Evolutionary conservation across 495 filamentous ascomycete species (phyloP).

Genomic region (Tetracladium marchalianum): DNA sequence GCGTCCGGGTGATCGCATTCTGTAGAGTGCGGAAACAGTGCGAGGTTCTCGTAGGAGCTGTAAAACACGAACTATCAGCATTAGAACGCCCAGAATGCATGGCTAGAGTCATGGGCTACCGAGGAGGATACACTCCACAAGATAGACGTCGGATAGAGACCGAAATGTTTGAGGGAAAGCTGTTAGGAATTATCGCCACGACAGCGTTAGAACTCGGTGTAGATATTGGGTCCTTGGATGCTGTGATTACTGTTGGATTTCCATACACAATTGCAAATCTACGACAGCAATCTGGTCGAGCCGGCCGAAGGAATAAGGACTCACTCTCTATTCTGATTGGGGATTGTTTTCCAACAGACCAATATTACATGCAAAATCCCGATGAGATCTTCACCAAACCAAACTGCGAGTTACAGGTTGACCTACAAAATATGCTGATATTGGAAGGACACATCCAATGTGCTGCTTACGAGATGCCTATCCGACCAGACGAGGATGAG

Average conservation of each 20-base stretch:
- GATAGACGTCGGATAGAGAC: slow-evolving; percentile 83
- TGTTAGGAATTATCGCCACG: slow-evolving; percentile 90
- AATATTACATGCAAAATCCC: slow-evolving; percentile 94
- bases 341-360: slow-evolving; percentile 87
- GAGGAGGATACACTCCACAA: slow-evolving; percentile 92
- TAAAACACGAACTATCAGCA: slow-evolving; percentile 62
- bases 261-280: slow-evolving; percentile 92
- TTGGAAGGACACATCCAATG: slow-evolving; percentile 93
- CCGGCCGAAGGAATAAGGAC: slow-evolving; percentile 88
- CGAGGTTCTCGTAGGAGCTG: slow-evolving; percentile 72
- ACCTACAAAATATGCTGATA: slow-evolving; percentile 83
- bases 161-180: slow-evolving; percentile 94
- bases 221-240: slow-evolving; percentile 92
- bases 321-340: slow-evolving; percentile 85
- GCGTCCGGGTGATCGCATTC: slow-evolving; percentile 90
- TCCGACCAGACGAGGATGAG: slow-evolving; percentile 63
- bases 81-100: slow-evolving; percentile 67
- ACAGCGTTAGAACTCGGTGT: slow-evolving; percentile 89
- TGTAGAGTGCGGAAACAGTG: slow-evolving; percentile 80
- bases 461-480: slow-evolving; percentile 90
- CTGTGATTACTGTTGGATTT: slow-evolving; percentile 88
- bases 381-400: slow-evolving; percentile 93
- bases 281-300: slow-evolving; percentile 88
- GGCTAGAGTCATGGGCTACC: slow-evolving; percentile 84
- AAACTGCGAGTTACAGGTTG: slow-evolving; percentile 80